phyloP scores from a whole-genome alignment of 2,329 filamentous ascomycete species.

The Penicillium palitans region DNA sequence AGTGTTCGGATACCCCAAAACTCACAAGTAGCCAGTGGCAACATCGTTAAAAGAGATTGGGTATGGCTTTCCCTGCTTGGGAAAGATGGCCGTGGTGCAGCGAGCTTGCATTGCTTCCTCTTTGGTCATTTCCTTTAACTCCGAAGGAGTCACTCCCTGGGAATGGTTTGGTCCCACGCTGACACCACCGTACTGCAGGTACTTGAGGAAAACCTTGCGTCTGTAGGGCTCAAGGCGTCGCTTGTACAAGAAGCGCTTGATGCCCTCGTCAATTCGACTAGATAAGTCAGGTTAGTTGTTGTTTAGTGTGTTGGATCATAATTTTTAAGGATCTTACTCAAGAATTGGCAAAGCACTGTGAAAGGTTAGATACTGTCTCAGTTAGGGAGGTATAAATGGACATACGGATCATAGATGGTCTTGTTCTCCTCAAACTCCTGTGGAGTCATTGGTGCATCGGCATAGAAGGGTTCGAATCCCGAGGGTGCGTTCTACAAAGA shows the following conservation, averaged over 20 bases:
- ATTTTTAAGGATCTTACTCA: conserved; percentile 50
- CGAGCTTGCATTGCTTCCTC: conserved; percentile 65
- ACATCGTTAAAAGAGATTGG: conserved; percentile 74
- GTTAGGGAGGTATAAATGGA: conserved; percentile 7
- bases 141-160: conserved; percentile 61
- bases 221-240: conserved; percentile 70
- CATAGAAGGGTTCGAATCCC: conserved; percentile 78
- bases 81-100: conserved; percentile 47
- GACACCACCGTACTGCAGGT: conserved; percentile 80
- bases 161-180: conserved; percentile 64
- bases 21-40: conserved; percentile 74
- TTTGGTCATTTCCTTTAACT: conserved; percentile 62
- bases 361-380: not conserved
- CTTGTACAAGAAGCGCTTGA: conserved; percentile 75
- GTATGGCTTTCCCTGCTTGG: conserved; percentile 55
- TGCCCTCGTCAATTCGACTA: conserved; percentile 80
- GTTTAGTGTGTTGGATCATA: no score
- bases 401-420: conserved; percentile 67
- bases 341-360: conserved; percentile 51
- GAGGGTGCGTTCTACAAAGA: conserved; percentile 49
- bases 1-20: conserved; percentile 10
- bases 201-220: conserved; percentile 70
- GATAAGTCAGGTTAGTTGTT: conserved; percentile 12
- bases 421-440: conserved; percentile 66
- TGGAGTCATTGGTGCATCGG: conserved; percentile 75